Conservation (phyloP, 495 filamentous ascomycete species). For the Penicillium arizonense region DNA sequence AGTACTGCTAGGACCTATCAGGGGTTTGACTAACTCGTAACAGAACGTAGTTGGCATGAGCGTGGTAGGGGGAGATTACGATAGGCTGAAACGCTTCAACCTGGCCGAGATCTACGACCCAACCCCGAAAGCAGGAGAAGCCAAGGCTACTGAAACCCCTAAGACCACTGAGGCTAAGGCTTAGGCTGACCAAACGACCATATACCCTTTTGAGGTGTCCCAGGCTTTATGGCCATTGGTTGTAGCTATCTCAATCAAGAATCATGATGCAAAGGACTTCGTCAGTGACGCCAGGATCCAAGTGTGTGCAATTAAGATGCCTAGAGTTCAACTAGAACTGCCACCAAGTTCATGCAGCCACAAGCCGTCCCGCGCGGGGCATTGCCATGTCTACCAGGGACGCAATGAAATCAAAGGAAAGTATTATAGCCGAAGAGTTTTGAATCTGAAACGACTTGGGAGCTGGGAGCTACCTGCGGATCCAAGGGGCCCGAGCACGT, state of each 20-base stretch:
- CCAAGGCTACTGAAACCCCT: background rate
- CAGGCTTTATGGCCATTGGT: too few relatives aligned
- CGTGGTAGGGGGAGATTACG: constrained; percentile 68
- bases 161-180: constrained; percentile 5
- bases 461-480: background rate
- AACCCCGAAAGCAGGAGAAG: constrained; percentile 25
- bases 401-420: too few relatives aligned
- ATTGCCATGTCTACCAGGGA: too few relatives aligned
- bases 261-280: too few relatives aligned
- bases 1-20: background rate
- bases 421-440: too few relatives aligned
- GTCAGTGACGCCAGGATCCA: too few relatives aligned
- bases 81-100: constrained; percentile 69
- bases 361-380: background rate
- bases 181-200: background rate
- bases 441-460: background rate
- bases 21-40: constrained; percentile 8
- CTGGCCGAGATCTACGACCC: constrained; percentile 63
- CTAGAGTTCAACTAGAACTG: background rate
- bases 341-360: constrained; percentile 10
- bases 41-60: constrained; percentile 80
- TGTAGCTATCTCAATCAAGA: too few relatives aligned
- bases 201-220: too few relatives aligned
- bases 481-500: background rate
- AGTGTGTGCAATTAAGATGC: too few relatives aligned